These are phyloP conservation scores for Penicillium bialowiezense DNA, from an alignment of 495 filamentous ascomycete genomes.

Conservation along the genomic window DNA sequence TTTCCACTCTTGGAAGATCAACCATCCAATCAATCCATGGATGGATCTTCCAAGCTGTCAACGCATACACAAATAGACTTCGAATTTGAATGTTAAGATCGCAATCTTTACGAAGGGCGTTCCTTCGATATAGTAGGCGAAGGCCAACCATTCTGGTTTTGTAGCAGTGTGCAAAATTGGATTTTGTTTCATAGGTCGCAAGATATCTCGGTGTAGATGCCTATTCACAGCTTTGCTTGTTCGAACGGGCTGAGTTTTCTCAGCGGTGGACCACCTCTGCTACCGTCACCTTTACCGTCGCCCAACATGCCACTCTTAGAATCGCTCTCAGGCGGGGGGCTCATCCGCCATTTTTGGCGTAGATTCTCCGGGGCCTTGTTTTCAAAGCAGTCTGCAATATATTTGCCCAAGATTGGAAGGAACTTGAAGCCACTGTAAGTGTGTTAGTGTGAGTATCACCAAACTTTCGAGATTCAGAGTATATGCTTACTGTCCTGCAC, in stretches of 20 bases:
- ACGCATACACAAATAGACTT: too few species aligned
- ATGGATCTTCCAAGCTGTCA: too few species aligned
- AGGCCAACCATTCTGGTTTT: too few species aligned
- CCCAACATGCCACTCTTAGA: constrained; percentile 20
- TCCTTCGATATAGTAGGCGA: too few species aligned
- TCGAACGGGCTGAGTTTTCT: constrained; percentile 21
- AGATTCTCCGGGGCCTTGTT: constrained; percentile 47
- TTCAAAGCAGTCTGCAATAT: constrained; percentile 61
- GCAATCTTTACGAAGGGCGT: too few species aligned
- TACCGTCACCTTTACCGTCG: constrained; percentile 36
- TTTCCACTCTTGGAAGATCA: too few species aligned
- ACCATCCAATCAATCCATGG: too few species aligned
- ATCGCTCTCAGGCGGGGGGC: constrained; percentile 4
- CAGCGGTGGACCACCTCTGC: constrained; percentile 29
- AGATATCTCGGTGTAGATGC: too few species aligned
- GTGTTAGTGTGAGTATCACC: constrained; percentile 1
- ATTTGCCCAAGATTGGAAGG: constrained; percentile 70
- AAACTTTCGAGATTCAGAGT: constrained; percentile 19
- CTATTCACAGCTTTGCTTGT: constrained; percentile 27
- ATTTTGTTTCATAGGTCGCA: too few species aligned
- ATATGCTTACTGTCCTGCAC: constrained; percentile 60
- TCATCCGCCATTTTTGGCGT: constrained; percentile 57
- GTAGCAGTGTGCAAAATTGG: too few species aligned
- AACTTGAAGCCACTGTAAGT: constrained; percentile 68
- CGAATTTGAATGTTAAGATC: too few species aligned